Conservation (phyloP, 495 filamentous ascomycete genomes). For the Penicillium egyptiacum region DNA sequence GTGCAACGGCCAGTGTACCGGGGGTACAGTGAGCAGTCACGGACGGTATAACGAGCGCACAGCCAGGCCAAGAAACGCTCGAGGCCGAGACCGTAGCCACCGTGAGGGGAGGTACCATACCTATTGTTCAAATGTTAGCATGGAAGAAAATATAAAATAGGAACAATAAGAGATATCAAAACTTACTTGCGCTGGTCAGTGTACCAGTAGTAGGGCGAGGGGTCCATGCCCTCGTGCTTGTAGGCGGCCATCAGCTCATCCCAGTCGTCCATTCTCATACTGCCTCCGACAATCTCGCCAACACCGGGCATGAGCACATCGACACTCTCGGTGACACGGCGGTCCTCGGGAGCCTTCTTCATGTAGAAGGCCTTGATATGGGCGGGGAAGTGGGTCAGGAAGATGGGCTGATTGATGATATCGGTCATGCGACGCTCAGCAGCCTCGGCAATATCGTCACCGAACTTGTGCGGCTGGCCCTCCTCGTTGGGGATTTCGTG, state of each 20-base stretch:
- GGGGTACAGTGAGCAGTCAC: conserved; percentile 87
- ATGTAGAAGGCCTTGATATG: conserved; percentile 99
- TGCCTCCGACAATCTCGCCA: conserved; percentile 95
- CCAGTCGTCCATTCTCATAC: conserved; percentile 92
- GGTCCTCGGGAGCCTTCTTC: conserved; percentile 82
- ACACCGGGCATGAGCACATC: conserved; percentile 96
- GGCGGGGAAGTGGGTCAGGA: conserved; percentile 94
- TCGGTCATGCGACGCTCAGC: conserved; percentile 98
- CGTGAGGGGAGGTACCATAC: conserved; percentile 92
- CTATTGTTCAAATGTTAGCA: conserved; percentile 41
- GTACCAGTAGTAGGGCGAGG: conserved; percentile 96
- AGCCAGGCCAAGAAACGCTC: conserved; percentile 98
- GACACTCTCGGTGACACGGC: conserved; percentile 91
- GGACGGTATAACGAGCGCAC: conserved; percentile 86
- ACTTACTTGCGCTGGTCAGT: conserved; percentile 96
- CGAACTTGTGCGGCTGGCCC: conserved; percentile 82
- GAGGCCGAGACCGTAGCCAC: conserved; percentile 91
- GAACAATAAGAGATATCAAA: not conserved
- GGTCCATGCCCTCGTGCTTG: conserved; percentile 79
- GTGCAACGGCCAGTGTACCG: conserved; percentile 93
- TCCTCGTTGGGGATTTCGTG: conserved; percentile 93
- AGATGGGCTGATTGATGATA: conserved; percentile 89
- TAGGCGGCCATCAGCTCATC: conserved; percentile 92
- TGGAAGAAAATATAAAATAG: not conserved
- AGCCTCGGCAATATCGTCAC: conserved; percentile 97